Percentiles rank a stretch among this genome's conserved stretches.
Evolutionary conservation across 1,139 yeast genomes (phyloP).

Genomic region (Taphrina confusa): DNA sequence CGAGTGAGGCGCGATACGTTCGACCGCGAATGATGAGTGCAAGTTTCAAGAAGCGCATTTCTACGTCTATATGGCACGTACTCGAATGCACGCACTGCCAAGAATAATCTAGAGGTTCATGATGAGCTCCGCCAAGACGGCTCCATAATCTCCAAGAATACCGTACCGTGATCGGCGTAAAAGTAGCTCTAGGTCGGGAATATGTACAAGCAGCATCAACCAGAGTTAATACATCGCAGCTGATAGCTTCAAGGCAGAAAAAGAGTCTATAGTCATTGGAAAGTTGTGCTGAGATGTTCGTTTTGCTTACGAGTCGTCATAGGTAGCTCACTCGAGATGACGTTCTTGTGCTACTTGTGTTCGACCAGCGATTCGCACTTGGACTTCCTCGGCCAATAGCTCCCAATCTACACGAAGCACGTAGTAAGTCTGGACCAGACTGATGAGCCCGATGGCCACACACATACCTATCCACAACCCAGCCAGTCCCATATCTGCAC

Average conservation of each 20-base stretch:
- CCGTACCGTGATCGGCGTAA: too few relatives aligned
- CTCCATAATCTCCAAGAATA: too few relatives aligned
- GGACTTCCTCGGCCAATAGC: conserved; percentile 52
- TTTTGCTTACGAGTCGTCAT: too few relatives aligned
- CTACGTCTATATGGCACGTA: too few relatives aligned
- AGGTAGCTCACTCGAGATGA: conserved; percentile 13
- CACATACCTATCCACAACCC: conserved; percentile 91
- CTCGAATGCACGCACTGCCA: too few relatives aligned
- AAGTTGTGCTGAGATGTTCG: too few relatives aligned
- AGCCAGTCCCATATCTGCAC: conserved; percentile 54
- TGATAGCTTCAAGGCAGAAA: too few relatives aligned
- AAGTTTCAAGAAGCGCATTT: not conserved
- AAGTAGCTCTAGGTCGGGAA: too few relatives aligned
- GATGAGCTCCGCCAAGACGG: conserved; percentile 5
- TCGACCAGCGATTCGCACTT: conserved; percentile 35
- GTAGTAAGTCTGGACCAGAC: conserved; percentile 54
- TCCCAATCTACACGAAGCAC: conserved; percentile 61
- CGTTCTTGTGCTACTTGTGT: conserved; percentile 17
- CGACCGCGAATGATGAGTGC: not conserved
- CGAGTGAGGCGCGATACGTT: not conserved
- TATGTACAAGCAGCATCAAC: too few relatives aligned
- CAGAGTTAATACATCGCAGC: too few relatives aligned
- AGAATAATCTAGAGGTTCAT: not conserved
- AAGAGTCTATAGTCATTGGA: too few relatives aligned
- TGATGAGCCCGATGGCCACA: conserved; percentile 55